Percentiles rank a stretch among this genome's conserved stretches.
Conservation (phyloP, 352 stramenopile species). For the Globisporangium echinulatum region DNA sequence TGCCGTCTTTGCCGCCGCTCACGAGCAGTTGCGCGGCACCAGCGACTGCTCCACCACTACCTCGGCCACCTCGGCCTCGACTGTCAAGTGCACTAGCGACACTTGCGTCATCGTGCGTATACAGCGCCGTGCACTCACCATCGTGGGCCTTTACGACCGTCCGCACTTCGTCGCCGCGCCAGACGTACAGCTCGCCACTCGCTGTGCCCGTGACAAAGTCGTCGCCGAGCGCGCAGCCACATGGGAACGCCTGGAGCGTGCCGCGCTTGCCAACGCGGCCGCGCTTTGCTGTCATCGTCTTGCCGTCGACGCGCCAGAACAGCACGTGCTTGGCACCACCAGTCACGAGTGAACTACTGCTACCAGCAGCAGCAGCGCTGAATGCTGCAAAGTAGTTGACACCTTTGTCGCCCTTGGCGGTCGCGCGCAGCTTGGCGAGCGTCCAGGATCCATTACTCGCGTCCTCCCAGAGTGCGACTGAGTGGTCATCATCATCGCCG, state of each 20-base stretch:
- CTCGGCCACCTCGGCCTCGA: too few species aligned
- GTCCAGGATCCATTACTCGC: slow-evolving; percentile 67
- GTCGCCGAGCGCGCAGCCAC: slow-evolving; percentile 33
- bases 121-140: slow-evolving; percentile 37
- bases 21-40: slow-evolving; percentile 21
- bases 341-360: slow-evolving; percentile 36
- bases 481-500: slow-evolving; percentile 81
- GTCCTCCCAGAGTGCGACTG: slow-evolving; percentile 68
- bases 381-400: slow-evolving; percentile 54
- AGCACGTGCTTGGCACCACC: slow-evolving; percentile 61
- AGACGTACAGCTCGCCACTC: slow-evolving; percentile 56
- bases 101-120: slow-evolving; percentile 7
- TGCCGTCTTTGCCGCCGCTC: slow-evolving; percentile 68
- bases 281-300: slow-evolving; percentile 40
- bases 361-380: slow-evolving; percentile 11
- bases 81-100: neutral
- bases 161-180: slow-evolving; percentile 37
- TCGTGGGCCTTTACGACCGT: slow-evolving; percentile 63
- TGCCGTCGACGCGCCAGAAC: slow-evolving; percentile 62
- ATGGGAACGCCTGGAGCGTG: slow-evolving; percentile 39
- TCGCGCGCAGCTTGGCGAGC: slow-evolving; percentile 29
- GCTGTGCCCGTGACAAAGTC: slow-evolving; percentile 49
- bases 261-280: slow-evolving; percentile 62
- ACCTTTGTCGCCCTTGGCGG: slow-evolving; percentile 46
- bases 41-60: neutral